These are phyloP conservation scores for Wickerhamiella cacticola DNA, from an alignment of 805 yeast genomes.

Conservation along the genomic window DNA sequence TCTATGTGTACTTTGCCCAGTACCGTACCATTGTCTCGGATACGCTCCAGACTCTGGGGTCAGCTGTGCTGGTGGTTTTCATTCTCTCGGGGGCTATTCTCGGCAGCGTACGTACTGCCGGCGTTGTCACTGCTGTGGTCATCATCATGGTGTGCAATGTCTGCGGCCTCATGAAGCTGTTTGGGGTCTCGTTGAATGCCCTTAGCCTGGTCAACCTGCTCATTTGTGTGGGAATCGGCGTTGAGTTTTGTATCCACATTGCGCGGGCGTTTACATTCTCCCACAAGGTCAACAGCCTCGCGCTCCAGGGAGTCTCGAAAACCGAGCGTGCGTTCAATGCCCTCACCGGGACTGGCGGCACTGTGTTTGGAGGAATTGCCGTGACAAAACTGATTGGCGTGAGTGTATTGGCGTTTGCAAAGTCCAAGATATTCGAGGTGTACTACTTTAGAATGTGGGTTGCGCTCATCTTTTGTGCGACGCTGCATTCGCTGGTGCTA, in stretches of 20 bases:
- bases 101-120: conserved; percentile 54
- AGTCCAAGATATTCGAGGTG: conserved; percentile 76
- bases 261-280: conserved; percentile 59
- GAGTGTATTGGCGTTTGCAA: conserved; percentile 70
- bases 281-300: conserved; percentile 28
- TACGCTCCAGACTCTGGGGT: conserved; percentile 40
- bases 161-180: conserved; percentile 66
- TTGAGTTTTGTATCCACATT: conserved; percentile 84
- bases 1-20: conserved; percentile 86
- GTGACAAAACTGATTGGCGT: conserved; percentile 85
- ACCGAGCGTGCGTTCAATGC: conserved; percentile 41
- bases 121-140: conserved; percentile 46
- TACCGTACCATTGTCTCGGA: conserved; percentile 53
- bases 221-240: conserved; percentile 87
- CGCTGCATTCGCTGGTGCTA: conserved; percentile 64
- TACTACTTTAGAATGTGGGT: conserved; percentile 95
- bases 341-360: conserved; percentile 68
- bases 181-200: conserved; percentile 73
- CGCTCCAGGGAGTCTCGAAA: conserved; percentile 24
- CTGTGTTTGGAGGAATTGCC: conserved; percentile 84
- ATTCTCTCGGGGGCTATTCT: conserved; percentile 43
- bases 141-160: conserved; percentile 54
- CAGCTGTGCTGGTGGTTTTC: conserved; percentile 20
- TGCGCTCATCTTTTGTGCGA: conserved; percentile 60
- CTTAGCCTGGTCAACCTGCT: conserved; percentile 78